phyloP scores from a whole-genome alignment of 2,329 filamentous ascomycete genomes.

The Blastomyces gilchristii region DNA sequence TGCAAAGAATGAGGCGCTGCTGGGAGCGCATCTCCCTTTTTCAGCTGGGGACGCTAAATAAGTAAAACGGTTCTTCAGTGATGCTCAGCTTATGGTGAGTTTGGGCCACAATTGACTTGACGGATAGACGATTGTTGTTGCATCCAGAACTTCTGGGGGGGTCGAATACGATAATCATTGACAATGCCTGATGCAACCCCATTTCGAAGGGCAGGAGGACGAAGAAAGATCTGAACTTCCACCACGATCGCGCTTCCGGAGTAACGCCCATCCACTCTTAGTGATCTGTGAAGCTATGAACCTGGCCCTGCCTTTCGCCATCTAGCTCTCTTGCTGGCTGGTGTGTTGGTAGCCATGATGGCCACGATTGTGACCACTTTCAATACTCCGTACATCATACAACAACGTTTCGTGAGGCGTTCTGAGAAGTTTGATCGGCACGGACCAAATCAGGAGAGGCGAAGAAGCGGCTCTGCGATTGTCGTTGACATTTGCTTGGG shows the following conservation, averaged over 20 bases:
- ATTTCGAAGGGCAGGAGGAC: neutral
- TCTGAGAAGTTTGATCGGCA: neutral
- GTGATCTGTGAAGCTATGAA: neutral
- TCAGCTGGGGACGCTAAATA: neutral
- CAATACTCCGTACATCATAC: neutral
- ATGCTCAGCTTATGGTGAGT: neutral
- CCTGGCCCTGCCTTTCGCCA: neutral
- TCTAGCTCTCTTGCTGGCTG: neutral
- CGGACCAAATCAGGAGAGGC: neutral
- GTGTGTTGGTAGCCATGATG: neutral
- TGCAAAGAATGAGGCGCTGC: neutral
- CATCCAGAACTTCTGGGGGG: neutral
- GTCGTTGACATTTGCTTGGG: neutral
- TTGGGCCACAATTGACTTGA: neutral
- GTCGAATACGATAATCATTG: neutral
- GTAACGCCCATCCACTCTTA: neutral
- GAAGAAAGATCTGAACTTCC: neutral
- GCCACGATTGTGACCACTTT: no score
- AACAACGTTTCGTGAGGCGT: neutral
- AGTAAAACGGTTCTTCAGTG: neutral
- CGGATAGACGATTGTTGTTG: neutral
- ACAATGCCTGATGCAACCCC: neutral
- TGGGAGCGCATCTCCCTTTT: neutral
- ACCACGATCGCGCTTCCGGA: neutral
- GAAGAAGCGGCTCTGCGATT: slow-evolving; percentile 1